A percentile compares a stretch with the other conserved stretches of the same genome.
phyloP scores from a whole-genome alignment of 352 stramenopile species.

The Phytopythium sindhum region DNA sequence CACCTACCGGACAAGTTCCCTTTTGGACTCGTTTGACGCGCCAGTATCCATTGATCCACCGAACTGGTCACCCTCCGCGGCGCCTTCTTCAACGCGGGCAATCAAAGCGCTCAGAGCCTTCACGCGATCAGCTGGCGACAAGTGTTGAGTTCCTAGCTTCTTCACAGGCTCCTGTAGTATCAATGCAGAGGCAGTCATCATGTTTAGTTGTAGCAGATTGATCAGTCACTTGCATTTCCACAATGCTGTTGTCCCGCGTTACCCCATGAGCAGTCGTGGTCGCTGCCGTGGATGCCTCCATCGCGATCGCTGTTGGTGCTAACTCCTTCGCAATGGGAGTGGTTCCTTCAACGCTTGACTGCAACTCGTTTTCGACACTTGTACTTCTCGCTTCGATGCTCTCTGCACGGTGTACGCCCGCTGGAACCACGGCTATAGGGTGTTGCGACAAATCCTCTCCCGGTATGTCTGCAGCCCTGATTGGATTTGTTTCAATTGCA shows the following conservation, averaged over 20 bases:
- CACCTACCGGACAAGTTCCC: conserved; percentile 58
- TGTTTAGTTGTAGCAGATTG: background rate
- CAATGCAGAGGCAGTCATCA: background rate
- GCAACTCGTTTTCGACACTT: background rate
- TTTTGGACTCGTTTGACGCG: conserved; percentile 59
- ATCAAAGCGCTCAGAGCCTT: conserved; percentile 59
- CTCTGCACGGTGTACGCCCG: background rate
- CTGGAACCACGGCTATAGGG: background rate
- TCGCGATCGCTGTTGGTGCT: background rate
- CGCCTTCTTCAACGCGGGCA: conserved; percentile 56
- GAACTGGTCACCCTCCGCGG: conserved; percentile 51
- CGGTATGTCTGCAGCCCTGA: background rate
- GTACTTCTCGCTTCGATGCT: background rate
- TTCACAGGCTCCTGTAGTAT: background rate
- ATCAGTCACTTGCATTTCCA: background rate
- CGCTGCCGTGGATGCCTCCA: background rate
- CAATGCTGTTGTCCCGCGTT: background rate
- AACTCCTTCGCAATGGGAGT: too few species aligned
- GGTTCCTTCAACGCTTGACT: background rate
- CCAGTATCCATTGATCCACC: conserved; percentile 15
- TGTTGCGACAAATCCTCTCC: background rate
- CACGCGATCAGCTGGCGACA: conserved; percentile 47
- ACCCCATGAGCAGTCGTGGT: background rate
- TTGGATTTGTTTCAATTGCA: too few species aligned
- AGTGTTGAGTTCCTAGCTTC: conserved; percentile 27